Evolutionary conservation across 2,329 filamentous ascomycete genomes (phyloP), one percentile per base, ranked within the genome.

Genomic region (Zasmidium cellare): DNA sequence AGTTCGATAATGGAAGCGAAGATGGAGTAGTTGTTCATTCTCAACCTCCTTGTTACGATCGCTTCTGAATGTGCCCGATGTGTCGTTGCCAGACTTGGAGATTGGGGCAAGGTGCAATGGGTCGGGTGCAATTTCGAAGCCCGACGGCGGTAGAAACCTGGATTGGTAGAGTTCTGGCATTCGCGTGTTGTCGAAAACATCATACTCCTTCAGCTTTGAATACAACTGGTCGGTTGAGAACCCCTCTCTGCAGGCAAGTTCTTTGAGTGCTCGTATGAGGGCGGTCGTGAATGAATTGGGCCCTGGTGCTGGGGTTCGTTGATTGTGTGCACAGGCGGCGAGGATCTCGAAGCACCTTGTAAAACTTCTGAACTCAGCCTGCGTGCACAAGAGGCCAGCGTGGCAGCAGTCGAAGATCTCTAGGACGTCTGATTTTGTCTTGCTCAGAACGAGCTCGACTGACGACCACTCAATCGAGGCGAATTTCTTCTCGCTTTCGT

Each of bases 371-470:
- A 25, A 28, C 6, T 20, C 47, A 9, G 47, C 20, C 6, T 25
- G 22, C 5, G 25, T 11, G 22, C 47, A 50, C 9, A 50, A 24
- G 2, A 50, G 47, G 14, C 47, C 47, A 16, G 47, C 47, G 18
- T 50, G 47, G 47, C 47, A 50, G 47, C 47, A 50, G 47, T 50
- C 47, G 47, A 50, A 50, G 19, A 50, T 50, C 16, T 24, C 47
- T 12, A 50, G 28, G 47, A 50, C 47, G 22, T 50, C 47, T 2
- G 47, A 20, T 28, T 50, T 50, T 7, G 47, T 50, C 23, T 45
- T 45, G 41, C 16, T 18, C 5, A 45, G 41, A 6, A 45, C 19
- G 7, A n/a, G 16, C 19, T 45, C 41, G 41, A 45, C 41, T 7
- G 19, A 18, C 41, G 41, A n/a, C 41, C 41, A 45, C 16, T 45